phyloP scores from a whole-genome alignment of 768 basidiomycete genomes.

The Hemileccinum impolitum region DNA sequence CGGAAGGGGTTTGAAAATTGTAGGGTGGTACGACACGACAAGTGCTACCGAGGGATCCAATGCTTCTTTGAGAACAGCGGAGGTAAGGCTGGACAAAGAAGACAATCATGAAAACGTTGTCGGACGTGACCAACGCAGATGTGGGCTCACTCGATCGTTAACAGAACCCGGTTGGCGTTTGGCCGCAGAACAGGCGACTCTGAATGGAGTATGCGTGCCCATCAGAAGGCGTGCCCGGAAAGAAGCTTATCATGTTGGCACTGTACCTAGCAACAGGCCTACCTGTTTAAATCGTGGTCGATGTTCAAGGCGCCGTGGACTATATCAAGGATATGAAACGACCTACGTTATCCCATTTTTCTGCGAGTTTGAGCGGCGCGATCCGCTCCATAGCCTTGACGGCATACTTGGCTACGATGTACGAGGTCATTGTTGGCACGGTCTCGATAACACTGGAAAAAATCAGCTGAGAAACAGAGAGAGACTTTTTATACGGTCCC shows the following conservation, averaged over 20 bases:
- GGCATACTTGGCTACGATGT: conserved; percentile 40
- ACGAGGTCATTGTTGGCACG: conserved; percentile 15
- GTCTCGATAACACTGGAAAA: no score
- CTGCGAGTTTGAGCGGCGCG: conserved; percentile 82
- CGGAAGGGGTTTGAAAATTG: conserved; percentile 73
- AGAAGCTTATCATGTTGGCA: conserved; percentile 4
- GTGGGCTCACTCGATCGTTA: conserved; percentile 65
- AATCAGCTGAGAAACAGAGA: no score
- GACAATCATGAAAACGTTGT: conserved; percentile 20
- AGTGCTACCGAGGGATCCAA: conserved; percentile 56
- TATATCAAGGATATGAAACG: not conserved
- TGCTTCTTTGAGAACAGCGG: conserved; percentile 68
- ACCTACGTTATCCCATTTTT: conserved; percentile 92
- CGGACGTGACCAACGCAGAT: not conserved
- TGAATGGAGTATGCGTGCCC: conserved; percentile 16
- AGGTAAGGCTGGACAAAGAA: conserved; percentile 54
- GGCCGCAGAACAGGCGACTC: conserved; percentile 53
- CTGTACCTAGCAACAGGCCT: conserved; percentile 67
- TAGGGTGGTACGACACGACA: conserved; percentile 82
- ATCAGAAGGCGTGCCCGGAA: conserved; percentile 3
- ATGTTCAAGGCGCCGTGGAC: not conserved
- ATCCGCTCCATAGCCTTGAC: conserved; percentile 76
- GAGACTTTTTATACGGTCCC: no score
- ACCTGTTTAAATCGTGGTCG: conserved; percentile 41
- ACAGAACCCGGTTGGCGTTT: conserved; percentile 47